Evolutionary conservation across 345 rosid genomes (phyloP).

Genomic region (Eucalyptus viminalis): DNA sequence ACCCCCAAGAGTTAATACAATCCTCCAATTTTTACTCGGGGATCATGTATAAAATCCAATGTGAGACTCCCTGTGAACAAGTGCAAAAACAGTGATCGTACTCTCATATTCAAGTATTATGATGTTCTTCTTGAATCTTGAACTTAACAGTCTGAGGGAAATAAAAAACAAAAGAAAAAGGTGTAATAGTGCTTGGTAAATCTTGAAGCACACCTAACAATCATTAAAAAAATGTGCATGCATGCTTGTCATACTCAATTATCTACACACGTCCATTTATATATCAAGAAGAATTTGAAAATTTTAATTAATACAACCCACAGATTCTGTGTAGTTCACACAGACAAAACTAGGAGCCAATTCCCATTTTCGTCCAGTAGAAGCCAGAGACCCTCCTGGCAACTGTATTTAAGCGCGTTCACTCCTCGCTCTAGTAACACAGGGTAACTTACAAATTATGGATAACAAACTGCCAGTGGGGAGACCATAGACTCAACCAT

Average conservation of each 20-base stretch:
- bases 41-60: background rate
- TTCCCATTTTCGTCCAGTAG: background rate
- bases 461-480: background rate
- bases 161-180: background rate
- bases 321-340: background rate
- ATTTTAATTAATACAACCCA: background rate
- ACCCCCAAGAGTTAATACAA: background rate
- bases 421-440: background rate
- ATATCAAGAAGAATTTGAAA: background rate
- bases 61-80: background rate
- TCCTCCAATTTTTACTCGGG: background rate
- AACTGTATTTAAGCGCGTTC: background rate
- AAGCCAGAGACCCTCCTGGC: background rate
- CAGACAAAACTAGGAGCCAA: background rate
- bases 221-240: background rate
- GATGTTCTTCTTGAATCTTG: background rate
- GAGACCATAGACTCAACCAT: background rate
- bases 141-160: background rate
- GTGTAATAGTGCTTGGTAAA: background rate
- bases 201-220: background rate
- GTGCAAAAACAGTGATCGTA: background rate
- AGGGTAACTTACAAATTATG: background rate
- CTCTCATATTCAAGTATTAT: background rate
- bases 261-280: background rate
- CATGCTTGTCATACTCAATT: background rate